Evolutionary conservation across 1,284 basidiomycete species (phyloP).

Genomic region (Fomitopsis betulina): DNA sequence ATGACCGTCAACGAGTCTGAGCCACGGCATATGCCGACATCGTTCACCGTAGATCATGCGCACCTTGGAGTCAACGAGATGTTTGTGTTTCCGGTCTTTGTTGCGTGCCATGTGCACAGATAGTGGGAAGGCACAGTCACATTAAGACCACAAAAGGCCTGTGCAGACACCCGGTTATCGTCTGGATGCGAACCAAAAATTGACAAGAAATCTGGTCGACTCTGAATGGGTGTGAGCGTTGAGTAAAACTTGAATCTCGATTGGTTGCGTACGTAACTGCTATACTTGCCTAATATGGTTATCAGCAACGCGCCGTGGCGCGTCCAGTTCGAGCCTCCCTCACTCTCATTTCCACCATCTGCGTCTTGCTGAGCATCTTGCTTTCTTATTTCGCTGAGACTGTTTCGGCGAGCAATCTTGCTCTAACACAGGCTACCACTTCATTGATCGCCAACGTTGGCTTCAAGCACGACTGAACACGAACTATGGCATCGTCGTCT

Average conservation of each 20-base stretch:
- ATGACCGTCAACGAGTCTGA: background rate
- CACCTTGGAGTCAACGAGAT: slow-evolving; percentile 3
- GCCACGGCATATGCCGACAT: background rate
- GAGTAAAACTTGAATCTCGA: background rate
- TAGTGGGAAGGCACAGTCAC: too few species aligned
- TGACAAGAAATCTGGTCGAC: too few species aligned
- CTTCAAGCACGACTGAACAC: background rate
- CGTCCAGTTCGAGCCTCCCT: background rate
- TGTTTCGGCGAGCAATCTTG: background rate
- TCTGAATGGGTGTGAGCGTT: background rate
- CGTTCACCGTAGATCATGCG: background rate
- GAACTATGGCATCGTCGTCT: background rate
- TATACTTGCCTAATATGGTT: background rate
- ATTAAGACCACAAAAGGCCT: background rate
- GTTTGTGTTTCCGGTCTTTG: background rate
- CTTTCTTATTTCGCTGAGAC: background rate
- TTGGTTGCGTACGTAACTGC: background rate
- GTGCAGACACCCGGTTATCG: too few species aligned
- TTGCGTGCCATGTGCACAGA: background rate
- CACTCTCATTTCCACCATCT: background rate
- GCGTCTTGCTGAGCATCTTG: background rate
- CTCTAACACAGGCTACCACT: background rate
- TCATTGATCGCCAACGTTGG: background rate
- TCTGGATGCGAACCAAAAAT: too few species aligned
- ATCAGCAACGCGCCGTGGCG: background rate